These are phyloP conservation scores for Kuraishia hungarica DNA, from an alignment of 805 yeast genomes.

Conservation along the genomic window DNA sequence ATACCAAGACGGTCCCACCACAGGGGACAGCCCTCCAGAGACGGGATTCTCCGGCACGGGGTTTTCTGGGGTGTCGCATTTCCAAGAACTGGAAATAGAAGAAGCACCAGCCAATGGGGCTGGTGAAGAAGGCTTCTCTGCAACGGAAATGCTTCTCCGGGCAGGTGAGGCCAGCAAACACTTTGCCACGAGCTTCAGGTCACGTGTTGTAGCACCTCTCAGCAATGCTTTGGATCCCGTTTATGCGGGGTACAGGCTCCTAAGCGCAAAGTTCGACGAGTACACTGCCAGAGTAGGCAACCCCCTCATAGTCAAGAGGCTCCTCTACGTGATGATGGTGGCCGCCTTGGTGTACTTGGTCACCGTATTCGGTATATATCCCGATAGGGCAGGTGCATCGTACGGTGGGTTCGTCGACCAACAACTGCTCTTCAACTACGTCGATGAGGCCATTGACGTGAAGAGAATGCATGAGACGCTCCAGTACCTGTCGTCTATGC, in stretches of 20 bases:
- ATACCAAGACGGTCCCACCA: background rate
- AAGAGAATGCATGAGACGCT: conserved; percentile 54
- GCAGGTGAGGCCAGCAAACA: conserved; percentile 28
- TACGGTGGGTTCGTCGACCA: conserved; percentile 61
- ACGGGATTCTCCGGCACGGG: background rate
- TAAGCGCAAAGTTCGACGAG: conserved; percentile 42
- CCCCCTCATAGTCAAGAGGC: conserved; percentile 73
- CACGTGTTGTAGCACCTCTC: conserved; percentile 32
- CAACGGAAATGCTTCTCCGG: conserved; percentile 17
- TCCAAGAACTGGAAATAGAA: background rate
- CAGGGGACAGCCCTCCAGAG: background rate
- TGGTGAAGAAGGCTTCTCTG: conserved; percentile 3
- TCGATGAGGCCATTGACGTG: conserved; percentile 43
- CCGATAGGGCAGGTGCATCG: conserved; percentile 28
- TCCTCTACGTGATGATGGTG: conserved; percentile 61
- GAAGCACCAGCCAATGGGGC: conserved; percentile 5
- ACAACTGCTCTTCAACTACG: conserved; percentile 36
- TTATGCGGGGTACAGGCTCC: conserved; percentile 34
- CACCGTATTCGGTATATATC: conserved; percentile 47
- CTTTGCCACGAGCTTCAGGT: conserved; percentile 27
- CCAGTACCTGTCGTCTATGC: conserved; percentile 70
- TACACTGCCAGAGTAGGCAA: conserved; percentile 65
- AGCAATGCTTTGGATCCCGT: conserved; percentile 41
- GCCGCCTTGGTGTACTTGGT: conserved; percentile 50
- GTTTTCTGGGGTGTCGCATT: background rate